Conservation (phyloP, 2,329 filamentous ascomycete genomes). For the Aspergillus sp. region DNA sequence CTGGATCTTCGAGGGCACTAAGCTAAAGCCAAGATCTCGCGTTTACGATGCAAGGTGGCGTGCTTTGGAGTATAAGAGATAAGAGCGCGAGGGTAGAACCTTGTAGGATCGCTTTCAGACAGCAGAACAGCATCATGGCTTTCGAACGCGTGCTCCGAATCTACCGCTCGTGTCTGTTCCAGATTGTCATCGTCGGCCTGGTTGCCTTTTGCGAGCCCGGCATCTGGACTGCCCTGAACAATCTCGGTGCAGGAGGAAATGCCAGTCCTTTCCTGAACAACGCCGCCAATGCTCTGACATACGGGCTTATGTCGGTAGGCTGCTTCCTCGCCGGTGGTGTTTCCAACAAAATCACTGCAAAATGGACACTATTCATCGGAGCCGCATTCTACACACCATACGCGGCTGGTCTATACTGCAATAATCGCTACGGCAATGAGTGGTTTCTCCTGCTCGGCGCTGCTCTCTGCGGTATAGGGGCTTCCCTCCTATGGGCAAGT, state of each 20-base stretch:
- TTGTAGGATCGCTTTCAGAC: not conserved
- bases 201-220: slow-evolving; percentile 16
- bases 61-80: slow-evolving; percentile 1
- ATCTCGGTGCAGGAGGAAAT: slow-evolving; percentile 13
- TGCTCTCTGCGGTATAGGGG: slow-evolving; percentile 12
- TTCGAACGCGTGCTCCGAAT: not conserved
- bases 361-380: slow-evolving; percentile 11
- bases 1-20: not conserved
- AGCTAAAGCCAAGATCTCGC: slow-evolving; percentile 1
- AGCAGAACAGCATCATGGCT: slow-evolving; percentile 1
- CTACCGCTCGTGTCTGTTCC: slow-evolving; percentile 16
- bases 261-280: slow-evolving; percentile 13
- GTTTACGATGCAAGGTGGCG: slow-evolving; percentile 2
- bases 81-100: not conserved
- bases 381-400: slow-evolving; percentile 14
- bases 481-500: slow-evolving; percentile 12
- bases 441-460: slow-evolving; percentile 13
- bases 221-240: slow-evolving; percentile 13
- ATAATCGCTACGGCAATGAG: slow-evolving; percentile 13
- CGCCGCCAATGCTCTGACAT: slow-evolving; percentile 13
- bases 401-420: slow-evolving; percentile 13
- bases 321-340: slow-evolving; percentile 15
- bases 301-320: slow-evolving; percentile 14
- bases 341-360: slow-evolving; percentile 12
- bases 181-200: slow-evolving; percentile 14